Conservation (phyloP, 1,284 basidiomycete species). For the Trichosporon faecale region DNA sequence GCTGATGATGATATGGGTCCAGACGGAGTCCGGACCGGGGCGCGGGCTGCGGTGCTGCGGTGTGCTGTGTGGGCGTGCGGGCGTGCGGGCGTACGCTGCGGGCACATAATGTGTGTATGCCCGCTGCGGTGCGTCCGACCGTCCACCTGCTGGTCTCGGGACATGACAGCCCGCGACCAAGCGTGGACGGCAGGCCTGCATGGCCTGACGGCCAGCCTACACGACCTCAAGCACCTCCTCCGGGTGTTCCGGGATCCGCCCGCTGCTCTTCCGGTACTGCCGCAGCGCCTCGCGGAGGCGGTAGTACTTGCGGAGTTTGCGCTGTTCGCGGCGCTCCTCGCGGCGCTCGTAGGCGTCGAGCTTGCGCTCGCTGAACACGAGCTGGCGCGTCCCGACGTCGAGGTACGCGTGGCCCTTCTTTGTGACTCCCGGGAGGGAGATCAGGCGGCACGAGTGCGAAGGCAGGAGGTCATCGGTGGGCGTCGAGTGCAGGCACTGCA, state of each 20-base stretch:
- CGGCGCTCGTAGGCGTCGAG: slow-evolving; percentile 6
- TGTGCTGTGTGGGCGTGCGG: background rate
- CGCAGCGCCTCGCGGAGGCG: background rate
- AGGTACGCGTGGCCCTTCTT: background rate
- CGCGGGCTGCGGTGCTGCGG: background rate
- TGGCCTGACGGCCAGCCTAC: background rate
- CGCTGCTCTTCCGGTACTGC: background rate
- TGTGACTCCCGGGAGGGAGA: background rate
- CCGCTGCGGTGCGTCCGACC: too few relatives aligned
- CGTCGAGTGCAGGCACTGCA: background rate
- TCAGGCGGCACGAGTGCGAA: background rate
- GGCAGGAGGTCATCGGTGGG: background rate
- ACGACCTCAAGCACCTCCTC: background rate
- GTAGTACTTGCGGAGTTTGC: slow-evolving; percentile 6
- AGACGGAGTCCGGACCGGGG: too few relatives aligned
- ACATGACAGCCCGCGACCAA: too few relatives aligned
- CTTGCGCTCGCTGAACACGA: background rate
- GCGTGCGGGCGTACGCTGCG: too few relatives aligned
- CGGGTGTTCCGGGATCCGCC: background rate
- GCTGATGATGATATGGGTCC: background rate
- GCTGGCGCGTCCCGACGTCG: background rate
- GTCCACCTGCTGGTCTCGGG: too few relatives aligned
- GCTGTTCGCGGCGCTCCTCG: background rate
- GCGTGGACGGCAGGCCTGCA: too few relatives aligned
- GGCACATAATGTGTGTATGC: too few relatives aligned